phyloP scores from a whole-genome alignment of 2,329 filamentous ascomycete species.

The Diaporthe amygdali region DNA sequence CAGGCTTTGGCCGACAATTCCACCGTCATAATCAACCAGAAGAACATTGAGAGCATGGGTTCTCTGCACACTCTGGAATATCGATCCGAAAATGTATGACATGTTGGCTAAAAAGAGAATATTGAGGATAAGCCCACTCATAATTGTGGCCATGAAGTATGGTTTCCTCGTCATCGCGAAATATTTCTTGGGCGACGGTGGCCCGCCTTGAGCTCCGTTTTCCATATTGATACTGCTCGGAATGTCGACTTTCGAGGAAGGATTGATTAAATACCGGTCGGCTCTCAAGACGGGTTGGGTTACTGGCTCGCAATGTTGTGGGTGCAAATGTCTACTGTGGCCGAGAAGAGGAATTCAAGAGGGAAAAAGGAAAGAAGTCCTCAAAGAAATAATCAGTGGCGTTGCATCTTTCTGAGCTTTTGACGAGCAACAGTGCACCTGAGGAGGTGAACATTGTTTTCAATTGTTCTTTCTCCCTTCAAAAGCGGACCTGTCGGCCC shows the following conservation, averaged over 20 bases:
- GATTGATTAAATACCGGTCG: background rate
- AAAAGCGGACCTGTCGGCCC: background rate
- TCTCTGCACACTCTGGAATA: background rate
- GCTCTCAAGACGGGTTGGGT: background rate
- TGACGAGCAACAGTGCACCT: background rate
- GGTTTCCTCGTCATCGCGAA: background rate
- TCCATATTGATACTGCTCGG: background rate
- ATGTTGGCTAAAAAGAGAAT: background rate
- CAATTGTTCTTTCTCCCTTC: background rate
- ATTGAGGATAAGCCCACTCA: background rate
- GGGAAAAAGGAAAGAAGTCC: background rate
- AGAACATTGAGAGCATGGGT: conserved; percentile 3
- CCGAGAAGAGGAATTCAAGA: background rate
- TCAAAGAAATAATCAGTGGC: background rate
- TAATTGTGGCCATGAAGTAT: background rate
- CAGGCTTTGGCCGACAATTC: background rate
- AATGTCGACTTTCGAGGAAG: background rate
- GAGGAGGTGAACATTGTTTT: background rate
- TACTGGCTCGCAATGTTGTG: background rate
- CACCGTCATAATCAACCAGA: conserved; percentile 10
- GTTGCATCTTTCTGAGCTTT: too few species aligned
- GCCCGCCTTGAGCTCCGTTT: background rate
- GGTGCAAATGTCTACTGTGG: background rate
- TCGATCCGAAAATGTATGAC: background rate
- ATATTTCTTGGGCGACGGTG: background rate